phyloP scores from a whole-genome alignment of 2,329 filamentous ascomycete species.

The Ophiostoma ulmi region DNA sequence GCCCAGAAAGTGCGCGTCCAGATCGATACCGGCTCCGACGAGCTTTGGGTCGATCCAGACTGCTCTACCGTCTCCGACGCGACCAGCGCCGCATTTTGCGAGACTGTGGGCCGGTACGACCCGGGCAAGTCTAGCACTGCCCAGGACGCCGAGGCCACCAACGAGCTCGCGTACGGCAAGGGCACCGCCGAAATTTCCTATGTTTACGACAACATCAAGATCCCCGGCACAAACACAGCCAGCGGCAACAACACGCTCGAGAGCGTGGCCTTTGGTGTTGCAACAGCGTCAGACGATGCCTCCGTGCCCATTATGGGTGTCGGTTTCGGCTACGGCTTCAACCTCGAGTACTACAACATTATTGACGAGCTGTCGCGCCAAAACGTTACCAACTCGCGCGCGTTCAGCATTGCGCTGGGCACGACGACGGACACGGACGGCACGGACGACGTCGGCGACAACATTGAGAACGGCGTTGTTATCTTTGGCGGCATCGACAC shows the following conservation, averaged over 20 bases:
- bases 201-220: slow-evolving; percentile 38
- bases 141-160: slow-evolving; percentile 29
- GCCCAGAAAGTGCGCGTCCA: slow-evolving; percentile 45
- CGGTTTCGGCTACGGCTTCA: slow-evolving; percentile 50
- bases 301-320: slow-evolving; percentile 61
- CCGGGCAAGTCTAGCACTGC: slow-evolving; percentile 36
- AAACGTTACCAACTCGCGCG: slow-evolving; percentile 42
- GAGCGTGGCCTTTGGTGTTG: slow-evolving; percentile 56
- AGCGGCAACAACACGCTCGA: slow-evolving; percentile 37
- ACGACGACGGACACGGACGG: slow-evolving; percentile 26
- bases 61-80: slow-evolving; percentile 43
- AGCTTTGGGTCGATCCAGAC: slow-evolving; percentile 56
- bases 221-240: slow-evolving; percentile 25
- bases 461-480: slow-evolving; percentile 31
- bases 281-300: slow-evolving; percentile 42
- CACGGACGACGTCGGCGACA: slow-evolving; percentile 18
- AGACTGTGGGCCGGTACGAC: slow-evolving; percentile 39
- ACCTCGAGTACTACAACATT: slow-evolving; percentile 42
- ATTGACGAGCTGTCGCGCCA: slow-evolving; percentile 44
- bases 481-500: slow-evolving; percentile 47
- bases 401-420: slow-evolving; percentile 36
- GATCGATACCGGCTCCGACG: slow-evolving; percentile 51
- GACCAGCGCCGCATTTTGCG: slow-evolving; percentile 36
- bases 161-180: slow-evolving; percentile 43
- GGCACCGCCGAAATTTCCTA: slow-evolving; percentile 42